Conservation (phyloP, 257 asterid species). For the Sherardia arvensis region DNA sequence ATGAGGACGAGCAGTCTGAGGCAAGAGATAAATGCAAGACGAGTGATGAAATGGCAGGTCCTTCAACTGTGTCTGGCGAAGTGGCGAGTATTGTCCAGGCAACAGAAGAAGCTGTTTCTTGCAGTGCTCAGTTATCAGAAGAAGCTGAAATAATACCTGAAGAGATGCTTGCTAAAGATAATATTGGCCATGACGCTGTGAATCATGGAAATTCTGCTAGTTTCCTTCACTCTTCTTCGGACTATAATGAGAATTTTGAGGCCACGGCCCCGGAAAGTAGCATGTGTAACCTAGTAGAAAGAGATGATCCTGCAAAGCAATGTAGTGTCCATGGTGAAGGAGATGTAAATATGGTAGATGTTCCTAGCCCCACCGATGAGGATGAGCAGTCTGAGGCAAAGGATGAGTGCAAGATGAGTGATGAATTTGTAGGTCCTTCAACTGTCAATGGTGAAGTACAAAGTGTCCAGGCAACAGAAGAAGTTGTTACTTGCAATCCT, state of each 20-base stretch:
- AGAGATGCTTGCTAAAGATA: too few relatives aligned
- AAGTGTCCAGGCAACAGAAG: conserved; percentile 16
- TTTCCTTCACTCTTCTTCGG: conserved; percentile 11
- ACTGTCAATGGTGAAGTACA: conserved; percentile 20
- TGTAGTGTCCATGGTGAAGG: conserved; percentile 14
- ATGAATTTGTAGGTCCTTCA: conserved; percentile 12
- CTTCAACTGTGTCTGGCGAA: conserved; percentile 15
- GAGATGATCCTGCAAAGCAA: conserved; percentile 19
- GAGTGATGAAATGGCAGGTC: conserved; percentile 14
- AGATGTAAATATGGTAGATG: conserved; percentile 20
- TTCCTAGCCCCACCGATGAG: conserved; percentile 14
- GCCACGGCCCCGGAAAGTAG: conserved; percentile 11
- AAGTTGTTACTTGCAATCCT: conserved; percentile 14
- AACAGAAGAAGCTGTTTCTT: conserved; percentile 14
- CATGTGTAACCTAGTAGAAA: conserved; percentile 12
- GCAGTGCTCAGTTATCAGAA: conserved; percentile 10
- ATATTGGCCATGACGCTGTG: conserved; percentile 10
- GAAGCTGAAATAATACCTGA: too few relatives aligned
- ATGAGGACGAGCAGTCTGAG: conserved; percentile 16
- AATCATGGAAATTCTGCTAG: conserved; percentile 19
- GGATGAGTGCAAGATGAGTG: conserved; percentile 7
- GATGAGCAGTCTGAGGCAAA: conserved; percentile 21
- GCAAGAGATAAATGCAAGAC: conserved; percentile 14
- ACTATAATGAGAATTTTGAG: conserved; percentile 17
- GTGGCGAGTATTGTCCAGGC: conserved; percentile 20